phyloP scores from a whole-genome alignment of 768 basidiomycete genomes.

The Boletales sp. region DNA sequence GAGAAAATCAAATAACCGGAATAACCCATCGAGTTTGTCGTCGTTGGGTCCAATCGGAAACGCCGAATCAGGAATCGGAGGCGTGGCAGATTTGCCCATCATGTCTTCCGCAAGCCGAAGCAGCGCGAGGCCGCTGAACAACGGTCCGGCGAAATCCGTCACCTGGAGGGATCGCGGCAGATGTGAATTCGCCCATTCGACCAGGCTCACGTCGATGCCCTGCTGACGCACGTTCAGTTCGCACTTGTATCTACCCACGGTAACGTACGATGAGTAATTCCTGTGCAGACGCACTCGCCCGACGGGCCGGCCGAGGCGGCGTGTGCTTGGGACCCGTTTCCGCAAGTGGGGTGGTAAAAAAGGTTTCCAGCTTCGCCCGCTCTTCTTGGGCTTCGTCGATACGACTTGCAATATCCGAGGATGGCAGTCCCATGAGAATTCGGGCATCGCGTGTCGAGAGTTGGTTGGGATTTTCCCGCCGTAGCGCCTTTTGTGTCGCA shows the following conservation, averaged over 20 bases:
- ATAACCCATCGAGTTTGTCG: conserved; percentile 83
- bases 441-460: conserved; percentile 78
- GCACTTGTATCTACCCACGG: too few relatives aligned
- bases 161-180: conserved; percentile 65
- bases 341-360: conserved; percentile 45
- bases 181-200: conserved; percentile 88
- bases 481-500: conserved; percentile 82
- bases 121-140: conserved; percentile 71
- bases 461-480: conserved; percentile 81
- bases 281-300: conserved; percentile 33
- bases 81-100: conserved; percentile 59
- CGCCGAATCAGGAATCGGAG: conserved; percentile 72
- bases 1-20: conserved; percentile 87
- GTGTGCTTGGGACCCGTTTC: conserved; percentile 20
- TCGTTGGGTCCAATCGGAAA: conserved; percentile 68
- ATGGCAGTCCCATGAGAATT: conserved; percentile 62
- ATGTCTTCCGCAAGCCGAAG: conserved; percentile 84
- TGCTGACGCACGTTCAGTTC: neutral
- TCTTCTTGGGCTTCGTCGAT: conserved; percentile 33
- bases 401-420: conserved; percentile 21
- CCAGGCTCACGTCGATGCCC: conserved; percentile 48
- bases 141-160: conserved; percentile 37
- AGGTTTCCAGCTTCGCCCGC: conserved; percentile 49
- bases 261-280: conserved; percentile 15
- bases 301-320: conserved; percentile 67